These are phyloP conservation scores for Coniella vitis DNA, from an alignment of 2,329 filamentous ascomycete genomes.

Conservation along the genomic window DNA sequence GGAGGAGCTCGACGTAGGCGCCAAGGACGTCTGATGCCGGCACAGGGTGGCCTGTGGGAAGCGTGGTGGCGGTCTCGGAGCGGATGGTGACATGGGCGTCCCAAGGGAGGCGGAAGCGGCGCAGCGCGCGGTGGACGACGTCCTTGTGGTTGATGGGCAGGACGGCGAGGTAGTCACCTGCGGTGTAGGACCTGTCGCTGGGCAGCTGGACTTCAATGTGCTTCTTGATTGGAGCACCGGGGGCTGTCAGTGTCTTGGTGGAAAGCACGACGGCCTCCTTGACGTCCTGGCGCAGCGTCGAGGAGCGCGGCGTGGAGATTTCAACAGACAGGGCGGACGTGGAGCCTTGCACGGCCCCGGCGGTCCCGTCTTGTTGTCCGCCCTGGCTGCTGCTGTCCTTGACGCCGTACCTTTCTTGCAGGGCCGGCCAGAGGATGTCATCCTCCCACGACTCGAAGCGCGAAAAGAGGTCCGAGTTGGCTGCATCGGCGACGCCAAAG, in stretches of 20 bases:
- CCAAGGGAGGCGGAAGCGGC: constrained; percentile 59
- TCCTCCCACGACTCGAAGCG: constrained; percentile 60
- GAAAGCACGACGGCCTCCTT: constrained; percentile 51
- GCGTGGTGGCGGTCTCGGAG: constrained; percentile 39
- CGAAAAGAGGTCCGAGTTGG: constrained; percentile 54
- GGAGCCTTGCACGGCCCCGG: constrained; percentile 26
- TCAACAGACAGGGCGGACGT: constrained; percentile 32
- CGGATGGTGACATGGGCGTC: constrained; percentile 58
- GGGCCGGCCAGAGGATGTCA: constrained; percentile 37
- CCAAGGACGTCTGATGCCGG: constrained; percentile 58
- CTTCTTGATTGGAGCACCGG: constrained; percentile 49
- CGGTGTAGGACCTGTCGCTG: constrained; percentile 56
- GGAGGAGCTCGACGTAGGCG: constrained; percentile 64
- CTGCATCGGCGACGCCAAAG: constrained; percentile 50
- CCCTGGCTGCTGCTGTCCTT: constrained; percentile 3
- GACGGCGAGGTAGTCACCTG: constrained; percentile 70
- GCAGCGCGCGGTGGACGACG: constrained; percentile 56
- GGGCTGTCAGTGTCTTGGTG: constrained; percentile 41
- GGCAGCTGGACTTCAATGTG: constrained; percentile 63
- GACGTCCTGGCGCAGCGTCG: constrained; percentile 52
- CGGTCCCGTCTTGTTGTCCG: not conserved
- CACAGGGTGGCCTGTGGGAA: constrained; percentile 49
- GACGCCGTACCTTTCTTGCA: constrained; percentile 32
- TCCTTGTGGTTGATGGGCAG: constrained; percentile 61
- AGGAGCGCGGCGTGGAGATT: constrained; percentile 44